Evolutionary conservation across 345 rosid species (phyloP).

Genomic region (Cardamine occulta): DNA sequence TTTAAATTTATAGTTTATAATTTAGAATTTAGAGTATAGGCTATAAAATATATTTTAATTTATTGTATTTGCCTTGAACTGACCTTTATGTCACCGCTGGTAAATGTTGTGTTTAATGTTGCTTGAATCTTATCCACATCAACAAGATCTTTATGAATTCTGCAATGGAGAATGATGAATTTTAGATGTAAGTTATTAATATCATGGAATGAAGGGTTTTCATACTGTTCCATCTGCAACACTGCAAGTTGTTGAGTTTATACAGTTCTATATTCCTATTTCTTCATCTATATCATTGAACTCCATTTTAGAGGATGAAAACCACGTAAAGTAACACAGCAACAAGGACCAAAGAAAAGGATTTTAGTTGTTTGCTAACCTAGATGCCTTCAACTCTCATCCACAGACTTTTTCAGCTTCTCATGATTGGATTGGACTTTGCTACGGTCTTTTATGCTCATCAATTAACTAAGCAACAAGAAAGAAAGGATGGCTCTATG

Average conservation of each 20-base stretch:
- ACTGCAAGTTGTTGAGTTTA: conserved; percentile 78
- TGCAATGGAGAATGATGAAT: conserved; percentile 47
- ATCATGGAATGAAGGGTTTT: conserved; percentile 13
- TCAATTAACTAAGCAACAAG: too few species aligned
- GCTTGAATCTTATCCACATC: conserved; percentile 90
- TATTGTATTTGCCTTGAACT: too few species aligned
- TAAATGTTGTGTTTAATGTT: too few species aligned
- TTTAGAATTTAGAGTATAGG: too few species aligned
- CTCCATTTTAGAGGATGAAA: conserved; percentile 17
- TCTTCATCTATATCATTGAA: conserved; percentile 77
- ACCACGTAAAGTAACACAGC: conserved; percentile 14
- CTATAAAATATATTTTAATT: too few species aligned
- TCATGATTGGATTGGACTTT: too few species aligned
- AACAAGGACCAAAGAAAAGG: conserved; percentile 26
- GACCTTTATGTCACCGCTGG: too few species aligned
- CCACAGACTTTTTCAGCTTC: too few species aligned
- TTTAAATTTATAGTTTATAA: too few species aligned
- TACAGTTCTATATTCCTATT: conserved; percentile 42
- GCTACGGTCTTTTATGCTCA: too few species aligned
- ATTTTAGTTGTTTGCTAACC: conserved; percentile 44
- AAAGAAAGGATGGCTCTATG: too few species aligned
- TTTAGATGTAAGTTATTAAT: conserved; percentile 29
- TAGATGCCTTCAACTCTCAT: too few species aligned
- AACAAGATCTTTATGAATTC: conserved; percentile 90
- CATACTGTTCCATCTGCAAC: conserved; percentile 85